Base-by-base conservation (phyloP, 2,329 filamentous ascomycete species). In the Ceratocystis harringtonii region DNA sequence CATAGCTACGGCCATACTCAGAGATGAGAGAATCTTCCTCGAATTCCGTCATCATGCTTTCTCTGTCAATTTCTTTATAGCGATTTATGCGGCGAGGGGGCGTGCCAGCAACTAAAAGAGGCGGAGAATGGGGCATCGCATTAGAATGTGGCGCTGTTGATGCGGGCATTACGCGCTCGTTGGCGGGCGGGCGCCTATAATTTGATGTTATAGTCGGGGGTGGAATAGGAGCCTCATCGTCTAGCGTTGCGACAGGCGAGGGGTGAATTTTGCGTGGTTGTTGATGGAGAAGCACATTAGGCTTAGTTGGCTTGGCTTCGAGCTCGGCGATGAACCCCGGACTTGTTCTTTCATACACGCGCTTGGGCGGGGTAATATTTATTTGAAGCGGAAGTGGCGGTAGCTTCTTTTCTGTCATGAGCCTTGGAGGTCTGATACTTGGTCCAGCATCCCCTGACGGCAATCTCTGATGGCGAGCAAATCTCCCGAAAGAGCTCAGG, bases 31-130 rank as follows among this genome's bases (percentile, higher is more conserved):
- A 73, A 69, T 81, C 78, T 72, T 83, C 77, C 68, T 82, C 80
- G 66, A 82, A 79, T 72, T 83, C 76, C 7, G 80, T 78, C 68
- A 81, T 73, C 66, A 78, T 74, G 72, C 80, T 78, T 65, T 78
- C 76, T 3, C 67, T 25, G 74, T 74, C 8, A 72, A 70, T 45
- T 68, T 68, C 58, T 62, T 63, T 55, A 65, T 36, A 32, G 63
- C 60, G 67, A 25, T 48, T 44, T 55, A 12, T 19, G 19, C 43
- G 32, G 44, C 45, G 64, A 45, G 12, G 57, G 15, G 8, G 52
- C 32, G 52, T 32, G 7, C 25, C n/a, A 25, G 25, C 10, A 3
- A 6, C 10, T 57, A 30, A 12, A 22, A 7, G 48, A 12, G 48
- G 48, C 4, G 62, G 12, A 25, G 50, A 45, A 45, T 22, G 10